A percentile compares a stretch with the other conserved stretches of the same genome.
Evolutionary conservation across 371 early-diverging fungal genomes (phyloP).

Genomic region (Chytridium lagenaria): DNA sequence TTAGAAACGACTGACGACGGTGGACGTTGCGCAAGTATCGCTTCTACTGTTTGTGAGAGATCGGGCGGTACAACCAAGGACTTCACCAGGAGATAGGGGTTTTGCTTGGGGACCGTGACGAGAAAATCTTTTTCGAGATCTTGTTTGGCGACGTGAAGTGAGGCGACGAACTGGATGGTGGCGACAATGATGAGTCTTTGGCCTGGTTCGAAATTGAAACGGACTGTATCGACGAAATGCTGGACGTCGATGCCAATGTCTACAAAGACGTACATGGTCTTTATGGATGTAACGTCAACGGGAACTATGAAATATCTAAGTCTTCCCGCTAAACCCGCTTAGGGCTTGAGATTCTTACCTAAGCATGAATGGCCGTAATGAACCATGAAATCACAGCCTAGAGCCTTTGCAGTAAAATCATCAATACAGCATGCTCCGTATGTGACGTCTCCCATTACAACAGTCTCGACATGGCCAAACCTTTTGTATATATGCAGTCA

Average conservation of each 20-base stretch:
- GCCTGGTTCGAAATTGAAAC: slow-evolving; percentile 75
- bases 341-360: slow-evolving; percentile 50
- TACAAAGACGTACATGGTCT: slow-evolving; percentile 99
- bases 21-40: not conserved
- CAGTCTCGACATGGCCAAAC: slow-evolving; percentile 87
- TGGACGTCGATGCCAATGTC: slow-evolving; percentile 96
- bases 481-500: no score
- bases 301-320: slow-evolving; percentile 73
- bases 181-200: slow-evolving; percentile 83
- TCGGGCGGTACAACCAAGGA: slow-evolving; percentile 99
- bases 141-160: slow-evolving; percentile 79
- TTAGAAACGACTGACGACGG: slow-evolving; percentile 35
- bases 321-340: not conserved
- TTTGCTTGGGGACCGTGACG: slow-evolving; percentile 85
- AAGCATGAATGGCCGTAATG: slow-evolving; percentile 99
- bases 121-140: slow-evolving; percentile 68
- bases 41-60: slow-evolving; percentile 45
- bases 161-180: slow-evolving; percentile 96
- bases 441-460: slow-evolving; percentile 99
- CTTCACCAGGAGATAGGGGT: slow-evolving; percentile 97
- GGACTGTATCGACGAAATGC: slow-evolving; percentile 92
- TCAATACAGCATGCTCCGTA: slow-evolving; percentile 99
- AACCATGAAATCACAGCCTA: slow-evolving; percentile 97
- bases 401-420: slow-evolving; percentile 91
- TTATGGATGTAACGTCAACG: slow-evolving; percentile 91